These are phyloP conservation scores for Mucor plumbeus DNA, from an alignment of 371 early-diverging fungal species.

Conservation along the genomic window DNA sequence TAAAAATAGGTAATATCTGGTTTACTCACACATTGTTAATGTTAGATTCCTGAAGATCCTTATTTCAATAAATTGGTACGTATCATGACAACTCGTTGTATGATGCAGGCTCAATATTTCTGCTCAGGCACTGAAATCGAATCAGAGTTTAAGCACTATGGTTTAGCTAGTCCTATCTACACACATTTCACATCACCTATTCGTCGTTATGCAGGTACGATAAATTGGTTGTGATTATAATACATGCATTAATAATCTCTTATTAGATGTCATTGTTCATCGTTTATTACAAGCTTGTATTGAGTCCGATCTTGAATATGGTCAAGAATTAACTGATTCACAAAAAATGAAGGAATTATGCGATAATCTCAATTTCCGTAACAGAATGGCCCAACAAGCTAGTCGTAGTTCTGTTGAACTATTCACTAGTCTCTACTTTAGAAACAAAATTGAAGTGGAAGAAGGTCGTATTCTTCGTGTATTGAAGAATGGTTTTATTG, in stretches of 20 bases:
- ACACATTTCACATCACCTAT: slow-evolving; percentile 98
- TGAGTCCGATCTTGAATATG: slow-evolving; percentile 59
- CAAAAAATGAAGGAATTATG: slow-evolving; percentile 78
- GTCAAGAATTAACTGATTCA: slow-evolving; percentile 82
- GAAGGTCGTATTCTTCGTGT: slow-evolving; percentile 92
- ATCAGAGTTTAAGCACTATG: slow-evolving; percentile 88
- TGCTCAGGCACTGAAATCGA: slow-evolving; percentile 79
- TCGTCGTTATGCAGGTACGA: slow-evolving; percentile 84
- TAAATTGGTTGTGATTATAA: neutral
- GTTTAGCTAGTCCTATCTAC: slow-evolving; percentile 85
- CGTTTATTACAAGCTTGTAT: slow-evolving; percentile 86
- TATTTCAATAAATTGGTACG: slow-evolving; percentile 90
- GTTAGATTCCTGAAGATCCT: slow-evolving; percentile 70
- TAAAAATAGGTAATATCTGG: neutral
- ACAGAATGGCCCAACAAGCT: slow-evolving; percentile 96
- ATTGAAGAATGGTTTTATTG: slow-evolving; percentile 92
- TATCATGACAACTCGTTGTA: slow-evolving; percentile 92
- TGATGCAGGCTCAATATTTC: slow-evolving; percentile 94
- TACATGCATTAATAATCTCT: neutral
- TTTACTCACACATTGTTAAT: slow-evolving; percentile 1
- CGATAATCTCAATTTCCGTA: slow-evolving; percentile 91
- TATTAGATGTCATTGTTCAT: slow-evolving; percentile 93
- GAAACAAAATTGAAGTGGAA: slow-evolving; percentile 80
- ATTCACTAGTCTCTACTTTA: slow-evolving; percentile 94
- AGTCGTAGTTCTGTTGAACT: slow-evolving; percentile 93